Base-by-base conservation (phyloP, 2,329 filamentous ascomycete genomes). In the Dactylellina sp. region DNA sequence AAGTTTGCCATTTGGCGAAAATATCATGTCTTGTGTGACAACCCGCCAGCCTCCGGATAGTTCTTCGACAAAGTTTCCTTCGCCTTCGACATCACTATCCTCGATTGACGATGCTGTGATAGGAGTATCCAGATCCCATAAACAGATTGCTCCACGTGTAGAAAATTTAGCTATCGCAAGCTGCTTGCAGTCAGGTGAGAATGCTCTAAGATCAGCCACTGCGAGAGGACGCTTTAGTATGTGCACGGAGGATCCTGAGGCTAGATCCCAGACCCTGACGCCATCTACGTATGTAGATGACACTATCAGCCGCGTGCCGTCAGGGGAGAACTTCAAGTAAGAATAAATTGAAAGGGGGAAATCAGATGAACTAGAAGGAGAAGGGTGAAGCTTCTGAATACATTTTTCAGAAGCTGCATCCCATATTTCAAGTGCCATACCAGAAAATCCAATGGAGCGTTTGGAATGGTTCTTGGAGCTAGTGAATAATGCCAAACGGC, bases 21-120 rank as follows among this genome's bases (percentile, higher is more conserved):
- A 64, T n/a, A 46, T 46, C 1, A 53, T 20, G 6, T 24, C 80
- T 98, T 16, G 2, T 1, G 32, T 39, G 49, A n/a, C n/a, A 7
- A 7, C n/a, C 12, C 20, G 6, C 6, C 9, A 5, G 16, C 7
- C 44, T 32, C 25, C 49, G 16, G 9, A 28, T 16, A 60, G 40
- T 22, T n/a, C n/a, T n/a, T n/a, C n/a, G n/a, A n/a, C n/a, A n/a
- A n/a, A n/a, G n/a, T n/a, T n/a, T n/a, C n/a, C n/a, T n/a, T n/a
- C n/a, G n/a, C n/a, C n/a, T n/a, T n/a, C n/a, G n/a, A n/a, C n/a
- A n/a, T n/a, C n/a, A n/a, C n/a, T n/a, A n/a, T n/a, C n/a, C n/a
- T n/a, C n/a, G n/a, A n/a, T n/a, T n/a, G n/a, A n/a, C n/a, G n/a
- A n/a, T n/a, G n/a, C n/a, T n/a, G n/a, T n/a, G n/a, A n/a, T n/a